Base-by-base conservation (phyloP, 2,329 filamentous ascomycete genomes). In the Apiospora kogelbergensis region DNA sequence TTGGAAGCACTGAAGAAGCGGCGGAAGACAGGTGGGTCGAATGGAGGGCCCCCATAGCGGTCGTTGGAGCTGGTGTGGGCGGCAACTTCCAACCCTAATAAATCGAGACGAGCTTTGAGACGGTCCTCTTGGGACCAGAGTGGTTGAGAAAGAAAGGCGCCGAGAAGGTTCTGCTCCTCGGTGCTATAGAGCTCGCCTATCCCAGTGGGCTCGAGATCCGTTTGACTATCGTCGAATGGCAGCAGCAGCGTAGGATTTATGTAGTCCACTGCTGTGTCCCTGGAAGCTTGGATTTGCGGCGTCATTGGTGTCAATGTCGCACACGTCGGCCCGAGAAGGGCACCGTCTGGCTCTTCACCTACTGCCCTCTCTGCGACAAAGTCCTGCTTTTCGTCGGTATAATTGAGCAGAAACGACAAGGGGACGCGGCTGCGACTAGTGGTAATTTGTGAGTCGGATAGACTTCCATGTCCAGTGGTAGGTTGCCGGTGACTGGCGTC, bases 391-490 rank as follows among this genome's bases (percentile, higher is more conserved):
- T 65, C 44, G 24, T 71, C 68, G 9, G 69, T 71, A 30, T 65
- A 33, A 22, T 71, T 65, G 24, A 71, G 69, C 33, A 71, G 20
- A 37, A 71, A 71, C 11, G 60, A 66, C n/a, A 71, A 33, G 6
- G 69, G 68, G 45, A 63, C 42, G 9, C 30, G 53, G 3, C 10
- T 37, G 3, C n/a, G 53, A 24, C 7, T 11, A 6, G 2, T n/a
- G 0, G 6, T 17, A 2, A 1, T 4, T n/a, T 20, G 30, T 17
- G 53, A 37, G 9, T 6, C 30, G 3, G 53, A 6, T 11, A 30
- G 9, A 17, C 13, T 24, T 20, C 17, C 26, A 13, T 37, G 53
- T 9, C 3, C 53, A n/a, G 53, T n/a, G 22, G 45, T 20, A n/a
- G 60, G 20, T 37, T 57, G 41, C n/a, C 64, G 64, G 40, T 70